Evolutionary conservation across 129 eudicot species (phyloP), one percentile per base, ranked within the genome.

Genomic region (Helichrysum umbraculigerum): DNA sequence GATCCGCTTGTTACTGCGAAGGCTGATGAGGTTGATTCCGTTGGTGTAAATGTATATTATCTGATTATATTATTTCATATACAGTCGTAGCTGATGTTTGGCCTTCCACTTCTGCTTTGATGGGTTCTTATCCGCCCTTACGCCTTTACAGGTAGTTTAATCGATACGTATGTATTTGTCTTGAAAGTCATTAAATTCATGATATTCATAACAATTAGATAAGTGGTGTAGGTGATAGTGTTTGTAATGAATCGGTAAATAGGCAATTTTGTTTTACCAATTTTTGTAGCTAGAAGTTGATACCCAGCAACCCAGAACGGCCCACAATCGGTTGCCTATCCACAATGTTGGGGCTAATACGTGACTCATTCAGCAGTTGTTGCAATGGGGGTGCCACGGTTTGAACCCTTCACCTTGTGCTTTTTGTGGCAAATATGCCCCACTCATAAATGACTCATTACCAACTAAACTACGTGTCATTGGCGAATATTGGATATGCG

Each of bases 81-180:
- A 56, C 96, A 94, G 89, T 84, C 89, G 59, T 94, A 91, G 93
- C 97, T 14, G 97, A 93, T 81, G 96, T 93, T 62, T 93, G 97
- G 97, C 97, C 97, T 0, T 85, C 97, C 16, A 88, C 97, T 6
- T 94, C 96, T 0, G 97, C 99, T 6, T 91, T 50, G 99, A 94
- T 72, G 97, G 98, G 0, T 88, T 87, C 32, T 87, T 94, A 58
- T 94, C 96, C 4, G 93, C 91, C 28, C 91, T 94, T 19, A 88
- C 99, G 37, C 97, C 97, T 0, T 81, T 94, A 72, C 97, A 94
- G 96, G 99, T 94, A 12, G 8, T 50, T 52, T 5, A 19, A 25
- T 64, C 2, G 16, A 29, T 64, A 28, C 3, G 14, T 41, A 41
- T 9, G 14, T 10, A 41, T 41, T 14, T 41, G 47, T 9, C 8